Conservation (phyloP, 805 yeast genomes). For the Candida oleophila region DNA sequence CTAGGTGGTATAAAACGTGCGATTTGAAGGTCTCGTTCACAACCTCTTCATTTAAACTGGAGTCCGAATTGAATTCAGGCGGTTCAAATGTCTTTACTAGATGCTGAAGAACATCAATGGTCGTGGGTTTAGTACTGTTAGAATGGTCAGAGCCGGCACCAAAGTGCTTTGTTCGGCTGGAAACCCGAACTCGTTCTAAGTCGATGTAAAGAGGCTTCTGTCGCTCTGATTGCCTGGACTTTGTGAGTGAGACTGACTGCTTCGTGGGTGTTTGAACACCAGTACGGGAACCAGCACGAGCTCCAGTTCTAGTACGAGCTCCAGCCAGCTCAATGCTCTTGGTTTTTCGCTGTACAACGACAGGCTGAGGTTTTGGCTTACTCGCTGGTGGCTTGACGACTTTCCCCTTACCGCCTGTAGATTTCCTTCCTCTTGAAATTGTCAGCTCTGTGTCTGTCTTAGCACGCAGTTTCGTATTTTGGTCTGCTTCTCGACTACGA, state of each 20-base stretch:
- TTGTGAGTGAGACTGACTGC: constrained; percentile 15
- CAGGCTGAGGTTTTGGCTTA: no score
- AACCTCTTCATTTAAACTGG: constrained; percentile 17
- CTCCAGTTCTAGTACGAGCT: no score
- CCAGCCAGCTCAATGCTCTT: not conserved
- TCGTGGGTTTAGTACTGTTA: constrained; percentile 23
- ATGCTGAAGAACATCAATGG: constrained; percentile 37
- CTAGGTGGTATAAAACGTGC: constrained; percentile 26
- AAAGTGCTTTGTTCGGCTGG: not conserved
- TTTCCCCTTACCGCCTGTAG: no score
- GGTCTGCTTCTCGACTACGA: not conserved
- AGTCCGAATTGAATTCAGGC: constrained; percentile 9
- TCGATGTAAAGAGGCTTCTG: constrained; percentile 31
- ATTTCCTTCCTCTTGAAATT: no score
- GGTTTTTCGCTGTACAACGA: no score
- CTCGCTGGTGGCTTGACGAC: no score
- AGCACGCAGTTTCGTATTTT: not conserved
- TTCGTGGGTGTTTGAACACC: no score
- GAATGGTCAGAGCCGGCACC: no score
- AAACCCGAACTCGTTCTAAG: constrained; percentile 22
- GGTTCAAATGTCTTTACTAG: constrained; percentile 30
- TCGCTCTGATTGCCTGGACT: constrained; percentile 17
- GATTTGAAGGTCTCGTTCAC: constrained; percentile 32
- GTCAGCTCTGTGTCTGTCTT: no score
- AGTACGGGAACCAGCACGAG: no score